phyloP scores from a whole-genome alignment of 1,284 basidiomycete species.

The Schizopora paradoxa region DNA sequence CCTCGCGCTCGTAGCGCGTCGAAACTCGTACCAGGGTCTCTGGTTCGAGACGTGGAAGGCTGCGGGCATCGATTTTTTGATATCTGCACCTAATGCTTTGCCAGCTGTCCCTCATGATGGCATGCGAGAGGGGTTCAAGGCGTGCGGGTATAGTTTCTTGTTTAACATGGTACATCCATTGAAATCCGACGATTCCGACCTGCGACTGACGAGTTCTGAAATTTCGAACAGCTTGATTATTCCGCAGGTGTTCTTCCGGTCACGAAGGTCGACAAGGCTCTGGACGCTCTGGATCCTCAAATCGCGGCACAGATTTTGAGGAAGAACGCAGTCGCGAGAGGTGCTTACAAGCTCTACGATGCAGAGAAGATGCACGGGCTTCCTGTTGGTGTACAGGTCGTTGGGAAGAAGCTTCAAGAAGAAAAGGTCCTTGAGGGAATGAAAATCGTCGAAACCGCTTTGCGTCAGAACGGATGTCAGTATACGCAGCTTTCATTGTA shows the following conservation, averaged over 20 bases:
- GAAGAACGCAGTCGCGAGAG: conserved; percentile 31
- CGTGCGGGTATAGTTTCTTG: conserved; percentile 39
- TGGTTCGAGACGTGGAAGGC: conserved; percentile 52
- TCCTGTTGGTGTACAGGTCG: conserved; percentile 62
- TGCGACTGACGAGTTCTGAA: too few relatives aligned
- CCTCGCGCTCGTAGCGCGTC: conserved; percentile 37
- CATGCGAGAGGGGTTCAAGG: conserved; percentile 37
- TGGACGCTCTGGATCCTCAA: conserved; percentile 34
- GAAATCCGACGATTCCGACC: not conserved
- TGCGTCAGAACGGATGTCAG: conserved; percentile 22
- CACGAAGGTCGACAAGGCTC: conserved; percentile 40
- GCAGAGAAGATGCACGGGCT: conserved; percentile 56
- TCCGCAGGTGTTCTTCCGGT: conserved; percentile 58
- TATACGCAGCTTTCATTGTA: conserved; percentile 19
- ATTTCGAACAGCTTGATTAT: conserved; percentile 48
- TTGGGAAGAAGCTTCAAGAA: conserved; percentile 54
- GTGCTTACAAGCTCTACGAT: conserved; percentile 48
- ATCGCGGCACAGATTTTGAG: conserved; percentile 22
- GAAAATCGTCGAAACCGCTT: conserved; percentile 34
- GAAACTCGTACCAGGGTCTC: conserved; percentile 36
- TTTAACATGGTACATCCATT: conserved; percentile 35
- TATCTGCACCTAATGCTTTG: conserved; percentile 54
- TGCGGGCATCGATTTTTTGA: conserved; percentile 49
- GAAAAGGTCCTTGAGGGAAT: conserved; percentile 51
- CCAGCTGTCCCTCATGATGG: conserved; percentile 48